These are phyloP conservation scores for Dactylellina leptospora DNA, from an alignment of 2,329 filamentous ascomycete genomes.

Conservation along the genomic window DNA sequence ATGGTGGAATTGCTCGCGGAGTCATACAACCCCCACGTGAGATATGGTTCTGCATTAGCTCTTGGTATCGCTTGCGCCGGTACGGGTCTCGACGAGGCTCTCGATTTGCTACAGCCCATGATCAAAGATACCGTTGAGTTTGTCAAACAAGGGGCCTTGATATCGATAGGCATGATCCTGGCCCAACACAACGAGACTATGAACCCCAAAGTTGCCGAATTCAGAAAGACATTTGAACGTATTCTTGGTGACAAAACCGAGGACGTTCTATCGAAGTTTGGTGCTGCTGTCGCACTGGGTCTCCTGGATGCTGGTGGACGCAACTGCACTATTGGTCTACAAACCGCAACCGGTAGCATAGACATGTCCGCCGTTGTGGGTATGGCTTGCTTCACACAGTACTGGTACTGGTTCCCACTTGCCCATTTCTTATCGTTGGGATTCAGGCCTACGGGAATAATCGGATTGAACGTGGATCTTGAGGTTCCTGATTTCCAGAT, in stretches of 20 bases:
- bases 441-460: constrained; percentile 96
- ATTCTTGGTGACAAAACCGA: constrained; percentile 94
- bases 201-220: constrained; percentile 92
- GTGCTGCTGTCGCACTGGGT: constrained; percentile 88
- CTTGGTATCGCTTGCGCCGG: constrained; percentile 97
- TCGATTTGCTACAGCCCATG: constrained; percentile 97
- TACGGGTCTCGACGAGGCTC: constrained; percentile 93
- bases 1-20: constrained; percentile 99
- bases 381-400: constrained; percentile 97
- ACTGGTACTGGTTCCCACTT: constrained; percentile 99
- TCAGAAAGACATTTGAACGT: constrained; percentile 93
- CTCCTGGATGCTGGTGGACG: constrained; percentile 98
- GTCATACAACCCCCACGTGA: constrained; percentile 98
- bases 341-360: constrained; percentile 96
- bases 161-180: constrained; percentile 95
- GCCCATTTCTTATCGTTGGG: constrained; percentile 96
- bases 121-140: constrained; percentile 99
- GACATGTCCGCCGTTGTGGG: constrained; percentile 99
- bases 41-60: constrained; percentile 97
- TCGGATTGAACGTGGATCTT: constrained; percentile 90
- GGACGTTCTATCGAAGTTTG: constrained; percentile 99
- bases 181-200: constrained; percentile 99
- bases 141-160: constrained; percentile 93
- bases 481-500: constrained; percentile 95
- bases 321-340: constrained; percentile 96